These are phyloP conservation scores for Pythium aquatile DNA, from an alignment of 352 stramenopile genomes.

Conservation along the genomic window DNA sequence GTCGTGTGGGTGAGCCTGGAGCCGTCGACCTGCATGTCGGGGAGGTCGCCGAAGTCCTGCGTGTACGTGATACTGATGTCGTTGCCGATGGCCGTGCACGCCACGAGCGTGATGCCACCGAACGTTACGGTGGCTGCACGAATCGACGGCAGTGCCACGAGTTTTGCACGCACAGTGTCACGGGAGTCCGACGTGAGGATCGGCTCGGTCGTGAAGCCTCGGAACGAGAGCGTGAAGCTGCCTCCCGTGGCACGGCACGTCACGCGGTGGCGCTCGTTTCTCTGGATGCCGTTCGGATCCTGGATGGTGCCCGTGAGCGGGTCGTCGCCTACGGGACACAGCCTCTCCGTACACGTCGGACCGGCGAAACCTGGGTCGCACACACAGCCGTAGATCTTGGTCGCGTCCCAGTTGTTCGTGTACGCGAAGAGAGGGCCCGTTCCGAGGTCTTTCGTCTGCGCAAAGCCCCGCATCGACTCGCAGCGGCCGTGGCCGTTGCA, in stretches of 20 bases:
- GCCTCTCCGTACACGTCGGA: conserved; percentile 59
- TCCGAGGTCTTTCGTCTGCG: conserved; percentile 60
- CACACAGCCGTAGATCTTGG: conserved; percentile 84
- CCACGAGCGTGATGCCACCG: conserved; percentile 59
- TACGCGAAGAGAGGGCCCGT: conserved; percentile 50
- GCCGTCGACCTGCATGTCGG: conserved; percentile 57
- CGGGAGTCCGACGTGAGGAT: conserved; percentile 62
- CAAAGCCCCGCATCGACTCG: conserved; percentile 63
- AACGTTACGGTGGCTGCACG: conserved; percentile 67
- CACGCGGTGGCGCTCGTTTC: conserved; percentile 66
- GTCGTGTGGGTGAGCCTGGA: conserved; percentile 50
- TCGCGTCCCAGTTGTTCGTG: conserved; percentile 75
- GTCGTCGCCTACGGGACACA: conserved; percentile 85
- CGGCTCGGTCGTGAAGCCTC: conserved; percentile 64
- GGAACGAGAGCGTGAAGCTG: conserved; percentile 85
- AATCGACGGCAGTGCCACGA: conserved; percentile 61
- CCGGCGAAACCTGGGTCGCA: conserved; percentile 82
- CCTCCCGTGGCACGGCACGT: conserved; percentile 75
- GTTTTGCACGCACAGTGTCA: conserved; percentile 44
- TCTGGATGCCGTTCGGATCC: conserved; percentile 62
- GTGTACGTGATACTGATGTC: conserved; percentile 78
- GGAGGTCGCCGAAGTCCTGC: conserved; percentile 72
- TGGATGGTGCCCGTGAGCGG: conserved; percentile 73
- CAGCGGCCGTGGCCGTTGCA: conserved; percentile 85
- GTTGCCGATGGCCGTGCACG: conserved; percentile 71